These are phyloP conservation scores for Erodium texanum DNA, from an alignment of 441 rosid species.

Conservation along the genomic window DNA sequence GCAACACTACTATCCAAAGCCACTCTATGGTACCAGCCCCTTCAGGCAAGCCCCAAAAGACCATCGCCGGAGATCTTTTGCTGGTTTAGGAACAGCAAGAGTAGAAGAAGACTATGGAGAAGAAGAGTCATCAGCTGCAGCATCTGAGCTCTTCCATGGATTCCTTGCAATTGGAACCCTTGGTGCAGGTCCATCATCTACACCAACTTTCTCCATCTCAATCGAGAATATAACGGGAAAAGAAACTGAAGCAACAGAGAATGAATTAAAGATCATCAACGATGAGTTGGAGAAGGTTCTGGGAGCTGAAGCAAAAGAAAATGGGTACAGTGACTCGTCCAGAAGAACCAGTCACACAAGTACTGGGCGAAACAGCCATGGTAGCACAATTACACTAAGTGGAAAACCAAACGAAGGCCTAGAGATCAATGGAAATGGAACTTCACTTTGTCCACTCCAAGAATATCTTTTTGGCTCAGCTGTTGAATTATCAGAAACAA, in stretches of 20 bases:
- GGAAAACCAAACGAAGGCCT: constrained; percentile 52
- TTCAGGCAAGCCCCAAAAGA: constrained; percentile 38
- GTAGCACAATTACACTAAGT: constrained; percentile 63
- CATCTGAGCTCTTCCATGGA: constrained; percentile 63
- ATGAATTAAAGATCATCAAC: constrained; percentile 58
- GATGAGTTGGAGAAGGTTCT: constrained; percentile 69
- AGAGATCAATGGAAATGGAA: constrained; percentile 41
- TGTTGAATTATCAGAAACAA: constrained; percentile 53
- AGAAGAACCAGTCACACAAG: constrained; percentile 21
- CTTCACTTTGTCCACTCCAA: constrained; percentile 56
- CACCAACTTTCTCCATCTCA: constrained; percentile 60
- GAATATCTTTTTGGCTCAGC: constrained; percentile 75
- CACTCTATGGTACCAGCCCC: constrained; percentile 32
- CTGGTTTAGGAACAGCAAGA: constrained; percentile 36
- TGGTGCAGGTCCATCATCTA: constrained; percentile 52
- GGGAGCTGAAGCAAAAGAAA: constrained; percentile 55
- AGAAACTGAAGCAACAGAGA: constrained; percentile 67
- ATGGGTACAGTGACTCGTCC: constrained; percentile 48
- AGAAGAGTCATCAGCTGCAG: constrained; percentile 37
- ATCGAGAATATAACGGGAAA: constrained; percentile 56
- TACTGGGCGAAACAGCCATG: constrained; percentile 65
- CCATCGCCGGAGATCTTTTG: constrained; percentile 41
- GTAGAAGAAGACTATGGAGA: constrained; percentile 34
- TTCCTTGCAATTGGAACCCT: constrained; percentile 76
- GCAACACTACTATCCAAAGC: constrained; percentile 43